Evolutionary conservation across 2,329 filamentous ascomycete genomes (phyloP).

Genomic region (Aspergillus sp.): DNA sequence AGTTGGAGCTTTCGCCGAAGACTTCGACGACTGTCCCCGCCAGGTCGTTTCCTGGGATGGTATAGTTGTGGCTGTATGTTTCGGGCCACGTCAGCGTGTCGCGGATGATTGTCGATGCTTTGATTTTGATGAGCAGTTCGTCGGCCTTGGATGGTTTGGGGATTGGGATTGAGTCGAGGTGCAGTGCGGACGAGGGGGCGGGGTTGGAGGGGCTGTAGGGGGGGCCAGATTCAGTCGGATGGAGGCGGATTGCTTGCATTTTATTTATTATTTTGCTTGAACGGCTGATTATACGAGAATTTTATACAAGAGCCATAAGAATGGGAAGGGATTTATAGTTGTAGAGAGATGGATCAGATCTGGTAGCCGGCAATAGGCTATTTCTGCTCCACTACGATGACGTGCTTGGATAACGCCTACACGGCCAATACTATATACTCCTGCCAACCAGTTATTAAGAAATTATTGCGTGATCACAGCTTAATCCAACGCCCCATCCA

Average conservation of each 20-base stretch:
- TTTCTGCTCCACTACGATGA: neutral
- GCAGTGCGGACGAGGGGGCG: neutral
- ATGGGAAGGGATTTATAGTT: neutral
- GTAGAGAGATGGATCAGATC: neutral
- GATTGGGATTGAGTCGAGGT: neutral
- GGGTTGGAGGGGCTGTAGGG: slow-evolving; percentile 1
- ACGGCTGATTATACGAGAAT: no score
- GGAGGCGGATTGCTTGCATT: slow-evolving; percentile 6
- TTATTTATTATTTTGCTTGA: neutral
- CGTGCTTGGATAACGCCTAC: no score
- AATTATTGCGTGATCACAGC: neutral
- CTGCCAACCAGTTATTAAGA: neutral
- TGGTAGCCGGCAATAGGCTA: neutral
- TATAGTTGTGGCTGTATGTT: slow-evolving; percentile 23
- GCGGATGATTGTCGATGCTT: slow-evolving; percentile 16
- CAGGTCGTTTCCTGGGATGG: slow-evolving; percentile 25
- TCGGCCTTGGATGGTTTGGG: neutral
- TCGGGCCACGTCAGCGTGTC: slow-evolving; percentile 26
- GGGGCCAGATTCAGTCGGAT: neutral
- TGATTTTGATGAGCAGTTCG: slow-evolving; percentile 1
- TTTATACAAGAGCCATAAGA: no score
- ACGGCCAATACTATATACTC: no score
- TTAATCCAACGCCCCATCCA: slow-evolving; percentile 70
- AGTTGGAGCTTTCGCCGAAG: slow-evolving; percentile 10
- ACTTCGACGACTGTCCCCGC: slow-evolving; percentile 19